Evolutionary conservation across 192 early-diverging fungal genomes (phyloP).

Genomic region (Coemansia sp.): DNA sequence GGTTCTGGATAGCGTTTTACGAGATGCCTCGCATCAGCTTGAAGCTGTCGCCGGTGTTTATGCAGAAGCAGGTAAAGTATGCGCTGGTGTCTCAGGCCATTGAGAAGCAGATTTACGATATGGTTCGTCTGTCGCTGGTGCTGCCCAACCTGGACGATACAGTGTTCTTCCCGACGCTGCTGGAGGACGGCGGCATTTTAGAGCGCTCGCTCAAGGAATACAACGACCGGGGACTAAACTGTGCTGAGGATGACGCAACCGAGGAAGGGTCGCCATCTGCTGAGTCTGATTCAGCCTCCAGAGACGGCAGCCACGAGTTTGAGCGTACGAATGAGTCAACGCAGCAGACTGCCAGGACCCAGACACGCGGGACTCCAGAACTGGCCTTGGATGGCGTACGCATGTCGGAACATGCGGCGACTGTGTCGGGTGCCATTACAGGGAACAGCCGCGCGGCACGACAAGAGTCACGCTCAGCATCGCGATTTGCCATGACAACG

Average conservation of each 20-base stretch:
- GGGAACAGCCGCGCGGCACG: slow-evolving; percentile 5
- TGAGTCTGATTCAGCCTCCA: neutral
- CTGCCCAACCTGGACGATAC: slow-evolving; percentile 90
- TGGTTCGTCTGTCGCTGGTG: slow-evolving; percentile 74
- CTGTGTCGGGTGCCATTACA: slow-evolving; percentile 1
- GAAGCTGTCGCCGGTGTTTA: slow-evolving; percentile 75
- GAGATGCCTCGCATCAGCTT: slow-evolving; percentile 72
- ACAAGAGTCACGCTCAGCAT: slow-evolving; percentile 10
- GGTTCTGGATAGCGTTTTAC: slow-evolving; percentile 85
- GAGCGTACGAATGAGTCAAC: neutral
- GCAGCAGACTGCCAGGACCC: neutral
- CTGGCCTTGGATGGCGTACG: neutral
- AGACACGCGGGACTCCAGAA: neutral
- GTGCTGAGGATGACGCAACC: neutral
- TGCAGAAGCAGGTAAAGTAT: slow-evolving; percentile 78
- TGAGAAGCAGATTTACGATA: slow-evolving; percentile 79
- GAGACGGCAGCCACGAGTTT: neutral
- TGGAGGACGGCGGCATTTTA: slow-evolving; percentile 60
- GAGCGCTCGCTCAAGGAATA: slow-evolving; percentile 49
- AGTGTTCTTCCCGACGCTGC: slow-evolving; percentile 65
- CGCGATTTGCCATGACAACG: slow-evolving; percentile 18
- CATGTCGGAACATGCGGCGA: neutral
- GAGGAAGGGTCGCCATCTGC: neutral
- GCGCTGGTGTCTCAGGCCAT: slow-evolving; percentile 80
- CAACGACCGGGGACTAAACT: slow-evolving; percentile 21